Percentiles rank a stretch among this genome's conserved stretches.
Evolutionary conservation across 1,284 basidiomycete genomes (phyloP).

Genomic region (Athelia sp.): DNA sequence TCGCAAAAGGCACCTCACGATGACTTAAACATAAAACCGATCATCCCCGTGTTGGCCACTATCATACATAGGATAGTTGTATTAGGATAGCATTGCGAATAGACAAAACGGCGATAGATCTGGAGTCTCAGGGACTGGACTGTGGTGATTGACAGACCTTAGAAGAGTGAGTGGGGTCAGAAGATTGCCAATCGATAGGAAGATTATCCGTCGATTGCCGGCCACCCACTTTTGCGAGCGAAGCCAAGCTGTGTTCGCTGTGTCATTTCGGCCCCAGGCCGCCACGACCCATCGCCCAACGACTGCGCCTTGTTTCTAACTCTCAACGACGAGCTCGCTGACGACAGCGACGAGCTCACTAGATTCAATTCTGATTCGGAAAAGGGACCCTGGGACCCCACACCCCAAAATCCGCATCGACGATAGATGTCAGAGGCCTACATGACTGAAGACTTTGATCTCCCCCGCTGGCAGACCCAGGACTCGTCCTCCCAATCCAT

Average conservation of each 20-base stretch:
- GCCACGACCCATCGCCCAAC: not conserved
- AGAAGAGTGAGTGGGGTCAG: not conserved
- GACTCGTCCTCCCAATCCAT: slow-evolving; percentile 47
- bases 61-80: too few relatives aligned
- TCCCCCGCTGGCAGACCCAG: slow-evolving; percentile 77
- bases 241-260: too few relatives aligned
- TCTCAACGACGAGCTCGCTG: slow-evolving; percentile 3
- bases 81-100: too few relatives aligned
- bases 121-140: too few relatives aligned
- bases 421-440: slow-evolving; percentile 48
- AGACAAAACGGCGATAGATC: too few relatives aligned
- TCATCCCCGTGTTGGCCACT: too few relatives aligned
- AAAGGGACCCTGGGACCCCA: not conserved
- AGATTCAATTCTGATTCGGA: too few relatives aligned
- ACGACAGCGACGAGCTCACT: slow-evolving; percentile 16
- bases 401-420: not conserved
- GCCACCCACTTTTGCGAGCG: slow-evolving; percentile 26
- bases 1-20: too few relatives aligned
- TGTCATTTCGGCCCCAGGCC: slow-evolving; percentile 1
- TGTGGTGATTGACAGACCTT: too few relatives aligned
- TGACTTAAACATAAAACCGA: too few relatives aligned
- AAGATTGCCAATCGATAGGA: not conserved
- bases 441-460: slow-evolving; percentile 63
- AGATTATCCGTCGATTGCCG: slow-evolving; percentile 16
- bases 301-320: slow-evolving; percentile 6